Base-by-base conservation (phyloP, 2,329 filamentous ascomycete genomes). In the Rhynchosporium secalis region DNA sequence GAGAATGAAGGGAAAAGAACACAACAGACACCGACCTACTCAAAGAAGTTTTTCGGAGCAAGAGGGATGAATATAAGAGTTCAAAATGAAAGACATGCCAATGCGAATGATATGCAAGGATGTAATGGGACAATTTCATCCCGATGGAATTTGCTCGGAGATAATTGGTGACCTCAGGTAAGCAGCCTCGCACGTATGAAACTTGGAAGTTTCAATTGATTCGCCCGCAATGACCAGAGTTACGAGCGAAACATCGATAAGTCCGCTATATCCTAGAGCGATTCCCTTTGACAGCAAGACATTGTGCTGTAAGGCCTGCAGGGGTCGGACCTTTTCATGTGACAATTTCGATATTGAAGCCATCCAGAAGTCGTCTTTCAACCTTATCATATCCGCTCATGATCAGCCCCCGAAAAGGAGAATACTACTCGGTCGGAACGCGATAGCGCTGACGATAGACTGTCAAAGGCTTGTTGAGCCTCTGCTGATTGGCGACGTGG, bases 401-500 rank as follows among this genome's bases (percentile, higher is more conserved):
- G 29, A 20, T 15, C 51, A 40, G 51, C n/a, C n/a, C 38, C 45
- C 33, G 1, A 36, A 36, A 36, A 47, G 26, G n/a, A 20, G 45
- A 26, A n/a, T 9, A 26, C 46, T 13, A 33, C 33, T 54, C 51
- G 36, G 33, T 33, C 28, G n/a, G 15, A 40, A 12, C 20, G 40
- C 13, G 36, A 13, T 54, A 33, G 47, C 31, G 56, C 54, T 54
- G 55, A 56, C 56, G 47, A 28, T 38, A 46, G 6, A 29, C n/a
- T 26, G 36, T 20, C 28, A 45, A 45, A 26, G 31, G 45, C 56
- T 49, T 38, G 28, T 61, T 61, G 52, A 62, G 60, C 60, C 60
- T 62, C 60, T 28, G 26, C 10, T 43, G 29, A 62, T 62, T 58
- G 52, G 58, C 46, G 52, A 56, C 31, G 45, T 61, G 41, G 59